Base-by-base conservation (phyloP, 345 rosid species). In the Cochlearia excelsa region DNA sequence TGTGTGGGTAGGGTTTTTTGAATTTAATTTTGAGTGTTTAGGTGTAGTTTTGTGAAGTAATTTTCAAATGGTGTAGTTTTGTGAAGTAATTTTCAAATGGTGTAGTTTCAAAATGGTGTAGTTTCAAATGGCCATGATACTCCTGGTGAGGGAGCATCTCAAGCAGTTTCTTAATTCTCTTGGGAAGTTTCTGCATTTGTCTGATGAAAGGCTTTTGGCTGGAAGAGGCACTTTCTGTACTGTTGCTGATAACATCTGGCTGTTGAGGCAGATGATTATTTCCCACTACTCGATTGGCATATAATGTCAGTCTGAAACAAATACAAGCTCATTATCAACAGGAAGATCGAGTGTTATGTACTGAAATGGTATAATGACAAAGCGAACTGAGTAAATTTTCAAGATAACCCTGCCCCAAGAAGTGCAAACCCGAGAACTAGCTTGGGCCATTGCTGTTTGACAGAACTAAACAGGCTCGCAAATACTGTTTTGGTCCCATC, bases 81-180 rank as follows among this genome's bases (percentile, higher is more conserved):
- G n/a, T n/a, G n/a, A n/a, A n/a, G n/a, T n/a, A n/a, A n/a, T n/a
- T n/a, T n/a, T n/a, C n/a, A n/a, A n/a, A n/a, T n/a, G n/a, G n/a
- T n/a, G n/a, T n/a, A n/a, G n/a, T n/a, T n/a, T n/a, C n/a, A n/a
- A n/a, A n/a, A n/a, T n/a, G n/a, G n/a, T n/a, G n/a, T n/a, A n/a
- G n/a, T n/a, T n/a, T n/a, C n/a, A n/a, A n/a, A n/a, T n/a, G n/a
- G n/a, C n/a, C n/a, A n/a, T n/a, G n/a, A n/a, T n/a, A n/a, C 91
- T 88, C 94, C 78, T 84, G 98, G 69, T 88, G 82, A 63, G 97
- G 95, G 68, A 92, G 60, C 89, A 68, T 84, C 52, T 79, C 86
- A 60, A 92, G 75, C 41, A 92, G 77, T 59, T 82, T 82, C 62
- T 78, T 84, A 23, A 86, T 49, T 73, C 81, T 83, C 71, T 79